A percentile compares a stretch with the other conserved stretches of the same genome.
phyloP scores from a whole-genome alignment of 352 stramenopile species.

The Hyphochytrium catenoides region DNA sequence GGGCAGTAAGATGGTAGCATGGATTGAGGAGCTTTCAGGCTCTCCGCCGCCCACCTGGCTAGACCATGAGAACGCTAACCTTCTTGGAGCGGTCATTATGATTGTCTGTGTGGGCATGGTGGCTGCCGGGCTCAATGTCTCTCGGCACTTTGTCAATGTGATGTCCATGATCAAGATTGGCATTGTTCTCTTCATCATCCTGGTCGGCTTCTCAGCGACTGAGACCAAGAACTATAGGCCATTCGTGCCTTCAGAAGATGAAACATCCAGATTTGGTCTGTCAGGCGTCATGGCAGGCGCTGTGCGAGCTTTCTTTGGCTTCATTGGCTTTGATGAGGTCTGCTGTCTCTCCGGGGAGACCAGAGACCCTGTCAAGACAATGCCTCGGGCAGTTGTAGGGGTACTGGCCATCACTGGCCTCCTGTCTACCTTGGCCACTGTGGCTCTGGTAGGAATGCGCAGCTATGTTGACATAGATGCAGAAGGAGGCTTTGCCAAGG shows the following conservation, averaged over 20 bases:
- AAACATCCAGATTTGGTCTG: constrained; percentile 8
- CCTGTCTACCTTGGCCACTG: constrained; percentile 14
- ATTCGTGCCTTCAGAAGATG: constrained; percentile 14
- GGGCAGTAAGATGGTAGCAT: constrained; percentile 33
- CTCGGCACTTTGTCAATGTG: constrained; percentile 20
- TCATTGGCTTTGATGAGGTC: constrained; percentile 56
- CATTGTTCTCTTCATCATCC: constrained; percentile 34
- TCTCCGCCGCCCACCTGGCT: constrained; percentile 2
- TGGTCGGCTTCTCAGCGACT: constrained; percentile 23
- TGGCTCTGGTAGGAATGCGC: constrained; percentile 39
- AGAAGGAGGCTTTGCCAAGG: constrained; percentile 3
- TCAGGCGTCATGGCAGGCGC: constrained; percentile 23
- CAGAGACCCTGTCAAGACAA: constrained; percentile 18
- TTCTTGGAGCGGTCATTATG: constrained; percentile 14
- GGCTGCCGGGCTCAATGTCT: constrained; percentile 19
- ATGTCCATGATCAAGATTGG: constrained; percentile 17
- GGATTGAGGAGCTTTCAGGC: constrained; percentile 3
- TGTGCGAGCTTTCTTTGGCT: constrained; percentile 52
- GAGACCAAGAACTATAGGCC: constrained; percentile 23
- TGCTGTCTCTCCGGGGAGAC: constrained; percentile 25
- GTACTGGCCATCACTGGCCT: constrained; percentile 21
- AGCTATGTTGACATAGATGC: constrained; percentile 18
- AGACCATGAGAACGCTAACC: constrained; percentile 9
- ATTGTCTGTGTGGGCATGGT: constrained; percentile 14
- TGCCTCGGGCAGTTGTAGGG: constrained; percentile 27